Percentiles rank a stretch among this genome's conserved stretches.
These are phyloP conservation scores for Simplicillium sp. DNA, from an alignment of 2,329 filamentous ascomycete species.

Conservation along the genomic window DNA sequence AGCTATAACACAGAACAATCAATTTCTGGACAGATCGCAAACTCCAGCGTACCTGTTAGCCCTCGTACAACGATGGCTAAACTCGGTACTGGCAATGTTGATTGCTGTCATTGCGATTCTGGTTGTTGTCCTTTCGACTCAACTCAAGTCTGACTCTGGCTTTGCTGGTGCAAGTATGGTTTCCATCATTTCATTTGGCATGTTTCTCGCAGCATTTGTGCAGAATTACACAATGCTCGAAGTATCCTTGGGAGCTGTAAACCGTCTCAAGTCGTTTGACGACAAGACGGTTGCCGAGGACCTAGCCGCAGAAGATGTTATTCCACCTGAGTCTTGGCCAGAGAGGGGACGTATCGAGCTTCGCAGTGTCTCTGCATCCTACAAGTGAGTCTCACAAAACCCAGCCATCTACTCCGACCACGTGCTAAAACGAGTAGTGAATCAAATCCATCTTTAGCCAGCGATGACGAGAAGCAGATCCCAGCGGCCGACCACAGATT, in stretches of 20 bases:
- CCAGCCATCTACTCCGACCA: background rate
- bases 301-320: constrained; percentile 6
- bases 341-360: constrained; percentile 18
- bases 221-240: constrained; percentile 20
- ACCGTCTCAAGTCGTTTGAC: constrained; percentile 16
- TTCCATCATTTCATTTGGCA: constrained; percentile 24
- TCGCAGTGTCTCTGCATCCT: constrained; percentile 21
- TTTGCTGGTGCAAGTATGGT: constrained; percentile 29
- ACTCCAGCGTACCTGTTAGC: constrained; percentile 46
- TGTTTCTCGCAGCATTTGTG: constrained; percentile 14
- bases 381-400: constrained; percentile 11
- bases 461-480: background rate
- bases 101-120: constrained; percentile 35
- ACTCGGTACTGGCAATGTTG: constrained; percentile 36
- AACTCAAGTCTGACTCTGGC: constrained; percentile 23
- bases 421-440: background rate
- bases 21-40: constrained; percentile 42
- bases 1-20: constrained; percentile 34
- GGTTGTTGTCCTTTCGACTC: constrained; percentile 36
- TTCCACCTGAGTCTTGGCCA: constrained; percentile 19
- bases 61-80: constrained; percentile 48
- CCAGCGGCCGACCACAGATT: constrained; percentile 8
- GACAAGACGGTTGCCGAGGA: constrained; percentile 13
- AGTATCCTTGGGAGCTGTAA: constrained; percentile 17
- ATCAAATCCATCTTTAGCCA: background rate